Percentiles rank a stretch among this genome's conserved stretches.
Conservation (phyloP, 306 rosid genomes). For the Amphicarpaea edgeworthii region DNA sequence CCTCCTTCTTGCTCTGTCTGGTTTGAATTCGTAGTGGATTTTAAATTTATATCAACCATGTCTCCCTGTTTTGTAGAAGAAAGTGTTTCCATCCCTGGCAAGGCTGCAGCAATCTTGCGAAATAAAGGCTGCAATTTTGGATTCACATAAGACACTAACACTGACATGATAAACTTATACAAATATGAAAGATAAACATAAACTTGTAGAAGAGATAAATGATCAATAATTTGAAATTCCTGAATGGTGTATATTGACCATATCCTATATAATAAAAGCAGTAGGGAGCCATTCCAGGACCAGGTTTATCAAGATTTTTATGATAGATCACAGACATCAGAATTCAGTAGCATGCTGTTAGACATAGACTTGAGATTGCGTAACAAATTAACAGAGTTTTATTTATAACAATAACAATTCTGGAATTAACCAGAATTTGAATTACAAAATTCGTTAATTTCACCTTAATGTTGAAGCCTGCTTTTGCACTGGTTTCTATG, state of each 20-base stretch:
- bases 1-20: slow-evolving; percentile 80
- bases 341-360: slow-evolving; percentile 33
- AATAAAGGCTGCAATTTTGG: slow-evolving; percentile 76
- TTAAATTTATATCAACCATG: slow-evolving; percentile 61
- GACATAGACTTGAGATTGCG: neutral
- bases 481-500: slow-evolving; percentile 22
- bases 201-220: neutral
- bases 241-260: neutral
- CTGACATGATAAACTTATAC: slow-evolving; percentile 6
- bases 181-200: neutral
- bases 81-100: slow-evolving; percentile 94
- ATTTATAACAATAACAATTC: neutral
- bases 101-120: slow-evolving; percentile 88
- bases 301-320: slow-evolving; percentile 14
- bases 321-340: neutral
- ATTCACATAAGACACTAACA: slow-evolving; percentile 11
- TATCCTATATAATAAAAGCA: neutral
- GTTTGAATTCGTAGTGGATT: slow-evolving; percentile 56
- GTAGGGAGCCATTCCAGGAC: neutral
- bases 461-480: slow-evolving; percentile 18
- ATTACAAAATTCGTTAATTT: neutral
- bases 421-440: neutral
- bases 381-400: neutral
- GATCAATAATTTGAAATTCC: slow-evolving; percentile 11
- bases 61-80: slow-evolving; percentile 87